Evolutionary conservation across 257 asterid species (phyloP).

Genomic region (Solanum appendiculatum): DNA sequence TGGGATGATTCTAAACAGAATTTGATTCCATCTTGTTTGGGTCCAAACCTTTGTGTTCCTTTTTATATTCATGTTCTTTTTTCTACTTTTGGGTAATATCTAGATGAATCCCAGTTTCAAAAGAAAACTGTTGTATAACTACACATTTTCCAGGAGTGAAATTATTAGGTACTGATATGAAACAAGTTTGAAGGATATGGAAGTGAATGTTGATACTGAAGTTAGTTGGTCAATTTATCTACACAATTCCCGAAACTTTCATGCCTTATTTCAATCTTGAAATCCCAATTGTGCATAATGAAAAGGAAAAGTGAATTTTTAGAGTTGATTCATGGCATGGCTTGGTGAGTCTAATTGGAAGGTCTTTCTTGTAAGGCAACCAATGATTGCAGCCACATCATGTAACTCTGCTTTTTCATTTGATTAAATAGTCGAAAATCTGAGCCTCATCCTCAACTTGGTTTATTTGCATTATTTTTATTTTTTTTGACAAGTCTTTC

Average conservation of each 20-base stretch:
- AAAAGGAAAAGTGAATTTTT: not conserved
- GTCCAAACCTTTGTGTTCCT: not conserved
- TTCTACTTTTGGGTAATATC: not conserved
- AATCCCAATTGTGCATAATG: not conserved
- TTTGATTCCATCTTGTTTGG: not conserved
- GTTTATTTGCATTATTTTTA: not conserved
- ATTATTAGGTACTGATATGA: not conserved
- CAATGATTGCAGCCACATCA: not conserved
- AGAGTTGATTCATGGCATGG: not conserved
- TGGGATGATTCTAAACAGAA: not conserved
- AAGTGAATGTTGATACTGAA: not conserved
- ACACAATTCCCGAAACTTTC: not conserved
- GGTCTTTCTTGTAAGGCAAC: not conserved
- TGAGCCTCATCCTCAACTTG: not conserved
- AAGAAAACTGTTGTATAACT: not conserved
- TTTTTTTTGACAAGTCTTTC: not conserved
- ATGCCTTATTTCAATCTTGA: not conserved
- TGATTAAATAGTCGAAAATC: not conserved
- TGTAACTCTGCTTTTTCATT: not conserved
- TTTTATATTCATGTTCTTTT: not conserved
- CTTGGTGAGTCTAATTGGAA: not conserved
- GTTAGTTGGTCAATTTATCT: not conserved
- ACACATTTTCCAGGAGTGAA: not conserved
- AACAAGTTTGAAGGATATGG: not conserved
- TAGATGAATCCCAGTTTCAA: not conserved